Evolutionary conservation across 805 yeast species (phyloP).

Genomic region (Starmerella bacillaris): DNA sequence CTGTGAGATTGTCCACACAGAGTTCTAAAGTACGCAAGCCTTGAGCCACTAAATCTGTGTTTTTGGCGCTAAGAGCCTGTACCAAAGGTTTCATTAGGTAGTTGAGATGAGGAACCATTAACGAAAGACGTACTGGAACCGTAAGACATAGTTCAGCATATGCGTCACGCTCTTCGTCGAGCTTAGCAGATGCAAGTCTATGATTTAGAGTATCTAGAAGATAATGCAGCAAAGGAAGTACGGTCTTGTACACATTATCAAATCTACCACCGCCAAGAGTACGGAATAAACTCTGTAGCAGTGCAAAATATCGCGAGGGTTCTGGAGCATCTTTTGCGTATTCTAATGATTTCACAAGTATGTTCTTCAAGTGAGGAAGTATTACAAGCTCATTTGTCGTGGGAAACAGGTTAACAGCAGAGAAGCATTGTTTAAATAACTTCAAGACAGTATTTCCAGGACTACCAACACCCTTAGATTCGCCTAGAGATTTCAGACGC

Average conservation of each 20-base stretch:
- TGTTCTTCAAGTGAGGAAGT: constrained; percentile 67
- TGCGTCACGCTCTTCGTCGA: constrained; percentile 80
- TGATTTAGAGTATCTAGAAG: constrained; percentile 70
- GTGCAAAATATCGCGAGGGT: constrained; percentile 74
- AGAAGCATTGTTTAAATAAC: constrained; percentile 77
- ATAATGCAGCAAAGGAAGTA: constrained; percentile 76
- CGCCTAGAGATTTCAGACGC: constrained; percentile 62
- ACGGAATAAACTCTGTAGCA: constrained; percentile 75
- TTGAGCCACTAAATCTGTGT: constrained; percentile 79
- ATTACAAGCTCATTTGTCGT: constrained; percentile 66
- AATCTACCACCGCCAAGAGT: constrained; percentile 95
- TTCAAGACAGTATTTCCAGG: constrained; percentile 51
- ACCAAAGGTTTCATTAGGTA: constrained; percentile 83
- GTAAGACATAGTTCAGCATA: constrained; percentile 90
- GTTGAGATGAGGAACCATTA: constrained; percentile 78
- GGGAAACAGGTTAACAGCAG: constrained; percentile 89
- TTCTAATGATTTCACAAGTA: constrained; percentile 64
- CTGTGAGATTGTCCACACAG: constrained; percentile 89
- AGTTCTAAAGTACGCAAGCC: constrained; percentile 87
- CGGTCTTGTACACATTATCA: constrained; percentile 80
- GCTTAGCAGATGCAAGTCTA: constrained; percentile 61
- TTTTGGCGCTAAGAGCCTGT: constrained; percentile 51
- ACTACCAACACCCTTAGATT: constrained; percentile 46
- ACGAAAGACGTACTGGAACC: constrained; percentile 87
- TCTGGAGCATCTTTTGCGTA: constrained; percentile 73